A percentile compares a stretch with the other conserved stretches of the same genome.
These are phyloP conservation scores for Acanthamoeba triangularis DNA, from an alignment of 208 protist species.

Conservation along the genomic window DNA sequence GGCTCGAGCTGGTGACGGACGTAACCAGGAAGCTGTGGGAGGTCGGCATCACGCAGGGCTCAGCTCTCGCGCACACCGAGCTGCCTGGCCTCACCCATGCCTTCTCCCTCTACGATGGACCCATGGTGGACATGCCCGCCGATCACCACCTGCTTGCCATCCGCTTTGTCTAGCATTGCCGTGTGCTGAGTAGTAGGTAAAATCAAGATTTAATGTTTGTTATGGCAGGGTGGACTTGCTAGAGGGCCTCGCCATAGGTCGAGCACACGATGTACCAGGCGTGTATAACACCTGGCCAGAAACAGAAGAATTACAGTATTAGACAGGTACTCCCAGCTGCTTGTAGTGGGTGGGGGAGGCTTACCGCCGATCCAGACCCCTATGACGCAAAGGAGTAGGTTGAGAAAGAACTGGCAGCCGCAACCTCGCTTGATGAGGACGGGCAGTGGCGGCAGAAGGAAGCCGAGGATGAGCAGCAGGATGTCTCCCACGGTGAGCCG, in stretches of 20 bases:
- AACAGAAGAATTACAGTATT: not conserved
- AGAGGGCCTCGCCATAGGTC: not conserved
- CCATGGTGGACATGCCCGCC: too few species aligned
- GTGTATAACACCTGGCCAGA: not conserved
- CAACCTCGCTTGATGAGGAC: conserved; percentile 64
- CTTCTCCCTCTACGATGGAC: too few species aligned
- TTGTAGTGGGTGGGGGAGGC: not conserved
- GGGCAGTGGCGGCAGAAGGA: conserved; percentile 32
- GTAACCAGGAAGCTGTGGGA: too few species aligned
- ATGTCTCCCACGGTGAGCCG: conserved; percentile 41
- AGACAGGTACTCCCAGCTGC: too few species aligned
- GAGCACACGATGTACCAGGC: not conserved
- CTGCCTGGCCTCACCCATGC: too few species aligned
- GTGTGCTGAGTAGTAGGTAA: too few species aligned
- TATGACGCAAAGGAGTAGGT: conserved; percentile 42
- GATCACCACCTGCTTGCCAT: too few species aligned
- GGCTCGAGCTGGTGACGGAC: too few species aligned
- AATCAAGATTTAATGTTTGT: too few species aligned
- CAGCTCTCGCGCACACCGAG: too few species aligned
- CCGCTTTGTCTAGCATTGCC: too few species aligned
- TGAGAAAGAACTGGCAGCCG: conserved; percentile 1
- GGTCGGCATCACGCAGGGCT: too few species aligned
- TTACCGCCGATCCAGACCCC: conserved; percentile 62
- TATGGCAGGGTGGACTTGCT: not conserved
- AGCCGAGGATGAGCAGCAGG: conserved; percentile 54